A percentile compares a stretch with the other conserved stretches of the same genome.
These are phyloP conservation scores for Centella asiatica DNA, from an alignment of 129 eudicot species.

Conservation along the genomic window DNA sequence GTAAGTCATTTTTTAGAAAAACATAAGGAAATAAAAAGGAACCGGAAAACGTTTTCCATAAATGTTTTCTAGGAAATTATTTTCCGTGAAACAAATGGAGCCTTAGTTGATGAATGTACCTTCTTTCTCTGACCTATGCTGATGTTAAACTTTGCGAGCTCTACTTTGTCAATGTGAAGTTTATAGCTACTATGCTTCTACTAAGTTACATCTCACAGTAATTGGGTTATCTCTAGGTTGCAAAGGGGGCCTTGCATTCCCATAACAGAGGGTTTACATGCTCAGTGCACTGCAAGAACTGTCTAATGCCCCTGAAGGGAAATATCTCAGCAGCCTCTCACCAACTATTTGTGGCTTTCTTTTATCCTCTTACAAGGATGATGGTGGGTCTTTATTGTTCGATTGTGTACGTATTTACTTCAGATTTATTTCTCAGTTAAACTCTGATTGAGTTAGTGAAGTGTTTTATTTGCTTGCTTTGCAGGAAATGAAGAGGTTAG, in stretches of 20 bases:
- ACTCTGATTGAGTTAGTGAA: not conserved
- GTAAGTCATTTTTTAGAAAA: no score
- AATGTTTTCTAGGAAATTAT: no score
- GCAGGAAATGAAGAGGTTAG: slow-evolving; percentile 97
- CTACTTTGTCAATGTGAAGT: no score
- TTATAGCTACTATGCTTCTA: no score
- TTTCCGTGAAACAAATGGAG: no score
- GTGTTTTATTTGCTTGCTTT: slow-evolving; percentile 12
- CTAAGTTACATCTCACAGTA: no score
- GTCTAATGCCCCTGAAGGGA: slow-evolving; percentile 74
- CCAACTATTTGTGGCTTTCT: slow-evolving; percentile 50
- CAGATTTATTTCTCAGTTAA: not conserved
- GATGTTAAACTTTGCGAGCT: no score
- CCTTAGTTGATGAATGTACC: no score
- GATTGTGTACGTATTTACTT: no score
- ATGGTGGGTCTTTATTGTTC: slow-evolving; percentile 42
- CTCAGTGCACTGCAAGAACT: slow-evolving; percentile 60
- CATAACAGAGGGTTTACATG: slow-evolving; percentile 96
- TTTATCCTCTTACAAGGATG: slow-evolving; percentile 80
- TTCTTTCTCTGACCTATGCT: no score
- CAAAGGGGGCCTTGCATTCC: slow-evolving; percentile 93
- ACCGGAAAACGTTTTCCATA: no score
- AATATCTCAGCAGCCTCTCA: slow-evolving; percentile 48
- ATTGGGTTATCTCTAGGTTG: slow-evolving; percentile 41
- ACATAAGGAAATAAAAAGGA: no score